phyloP scores from a whole-genome alignment of 345 rosid genomes.

The Moricandia arvensis region DNA sequence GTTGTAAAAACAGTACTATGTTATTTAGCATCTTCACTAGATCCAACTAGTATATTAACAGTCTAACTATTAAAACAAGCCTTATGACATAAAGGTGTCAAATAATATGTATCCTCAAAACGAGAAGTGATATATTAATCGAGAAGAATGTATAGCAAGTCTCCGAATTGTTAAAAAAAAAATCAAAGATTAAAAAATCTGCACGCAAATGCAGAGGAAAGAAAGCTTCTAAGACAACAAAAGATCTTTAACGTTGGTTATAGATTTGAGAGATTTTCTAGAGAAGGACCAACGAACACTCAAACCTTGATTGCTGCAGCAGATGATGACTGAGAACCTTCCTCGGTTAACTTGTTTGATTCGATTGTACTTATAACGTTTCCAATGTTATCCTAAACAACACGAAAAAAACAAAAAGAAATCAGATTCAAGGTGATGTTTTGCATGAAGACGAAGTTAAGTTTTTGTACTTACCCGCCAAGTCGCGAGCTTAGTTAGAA shows the following conservation, averaged over 20 bases:
- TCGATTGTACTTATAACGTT: constrained; percentile 76
- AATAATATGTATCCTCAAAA: not conserved
- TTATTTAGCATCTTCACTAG: too few species aligned
- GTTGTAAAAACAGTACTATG: not conserved
- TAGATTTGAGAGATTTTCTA: constrained; percentile 10
- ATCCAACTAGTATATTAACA: not conserved
- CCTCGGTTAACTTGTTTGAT: constrained; percentile 82
- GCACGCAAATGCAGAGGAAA: constrained; percentile 9
- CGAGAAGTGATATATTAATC: not conserved
- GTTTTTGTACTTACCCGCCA: constrained; percentile 61
- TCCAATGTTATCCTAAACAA: constrained; percentile 62
- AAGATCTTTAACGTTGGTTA: constrained; percentile 11
- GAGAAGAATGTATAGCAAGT: constrained; percentile 5
- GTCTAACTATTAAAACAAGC: not conserved
- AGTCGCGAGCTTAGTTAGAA: constrained; percentile 66
- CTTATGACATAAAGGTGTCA: not conserved
- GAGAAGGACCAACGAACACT: constrained; percentile 44
- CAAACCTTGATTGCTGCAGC: constrained; percentile 46
- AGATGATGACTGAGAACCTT: constrained; percentile 64
- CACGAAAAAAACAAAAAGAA: not conserved
- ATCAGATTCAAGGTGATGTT: constrained; percentile 1
- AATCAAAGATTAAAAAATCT: constrained; percentile 18
- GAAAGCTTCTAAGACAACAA: not conserved
- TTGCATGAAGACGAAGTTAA: not conserved
- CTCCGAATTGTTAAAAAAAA: constrained; percentile 28